Evolutionary conservation across 306 rosid species (phyloP), one percentile per base, ranked within the genome.

Genomic region (Trifolium dubium): DNA sequence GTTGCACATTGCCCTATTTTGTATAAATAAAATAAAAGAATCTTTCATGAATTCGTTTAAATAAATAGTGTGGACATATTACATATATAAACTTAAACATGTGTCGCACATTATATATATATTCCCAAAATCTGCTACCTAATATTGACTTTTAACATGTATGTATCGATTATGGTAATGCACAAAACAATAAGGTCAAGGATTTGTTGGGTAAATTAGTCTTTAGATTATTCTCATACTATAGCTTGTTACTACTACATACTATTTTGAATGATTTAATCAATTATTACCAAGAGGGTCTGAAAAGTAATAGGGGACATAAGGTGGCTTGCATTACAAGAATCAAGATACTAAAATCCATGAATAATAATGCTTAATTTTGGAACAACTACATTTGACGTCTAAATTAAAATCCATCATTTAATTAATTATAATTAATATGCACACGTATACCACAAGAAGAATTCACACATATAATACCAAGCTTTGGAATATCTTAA

Each of bases 391-490:
- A 73, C n/a, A n/a, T n/a, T n/a, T 59, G 15, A 71, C 59, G 19
- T 46, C 44, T 60, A 73, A 74, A 69, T n/a, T n/a, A n/a, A n/a
- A n/a, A 69, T 58, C 71, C 50, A 68, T 8, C 23, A 34, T 79
- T 71, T 15, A 55, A 71, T 64, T 37, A 49, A n/a, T n/a, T n/a
- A n/a, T n/a, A 23, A 23, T 23, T 34, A 65, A 32, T 11, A 1
- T 7, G 9, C 72, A 76, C 88, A 80, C 86, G 89, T 41, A 83
- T 76, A 81, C 74, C 68, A 77, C 47, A 65, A 79, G 74, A 86
- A 83, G 69, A 69, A 11, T 72, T 41, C 50, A 76, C 12, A 31
- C 31, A 79, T 60, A 77, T 74, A 77, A 76, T 63, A 53, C 69
- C n/a, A 67, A 70, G 40, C 6, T 66, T 28, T 29, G 66, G 14